A percentile compares a stretch with the other conserved stretches of the same genome.
Evolutionary conservation across 176 grass and related monocot species (phyloP).

Genomic region (Hyparrhenia diplandra): DNA sequence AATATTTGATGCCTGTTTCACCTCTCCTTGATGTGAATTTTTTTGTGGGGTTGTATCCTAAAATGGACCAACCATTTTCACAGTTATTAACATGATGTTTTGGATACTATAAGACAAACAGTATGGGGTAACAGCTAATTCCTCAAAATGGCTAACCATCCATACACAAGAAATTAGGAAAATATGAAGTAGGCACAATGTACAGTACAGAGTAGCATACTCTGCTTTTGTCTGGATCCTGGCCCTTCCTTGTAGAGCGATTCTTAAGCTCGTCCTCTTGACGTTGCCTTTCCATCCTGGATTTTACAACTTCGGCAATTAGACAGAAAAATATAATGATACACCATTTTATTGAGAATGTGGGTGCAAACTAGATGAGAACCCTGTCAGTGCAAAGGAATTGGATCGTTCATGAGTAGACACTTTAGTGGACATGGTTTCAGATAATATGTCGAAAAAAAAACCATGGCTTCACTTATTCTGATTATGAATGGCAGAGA

Average conservation of each 20-base stretch:
- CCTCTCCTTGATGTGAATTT: conserved; percentile 29
- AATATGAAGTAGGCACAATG: conserved; percentile 2
- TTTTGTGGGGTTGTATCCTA: conserved; percentile 70
- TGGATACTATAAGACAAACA: background rate
- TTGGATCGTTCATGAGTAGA: background rate
- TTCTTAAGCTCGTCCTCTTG: conserved; percentile 76
- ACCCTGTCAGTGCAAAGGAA: background rate
- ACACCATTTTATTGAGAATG: background rate
- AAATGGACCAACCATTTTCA: conserved; percentile 8
- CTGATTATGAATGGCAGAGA: background rate
- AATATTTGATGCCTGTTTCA: conserved; percentile 60
- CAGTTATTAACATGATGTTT: background rate
- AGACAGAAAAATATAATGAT: background rate
- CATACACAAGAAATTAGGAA: background rate
- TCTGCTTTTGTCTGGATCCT: conserved; percentile 50
- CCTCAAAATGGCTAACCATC: background rate
- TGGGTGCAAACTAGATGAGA: background rate
- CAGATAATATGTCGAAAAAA: background rate
- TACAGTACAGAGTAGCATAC: conserved; percentile 29
- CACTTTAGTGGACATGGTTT: background rate
- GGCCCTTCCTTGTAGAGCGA: conserved; percentile 56
- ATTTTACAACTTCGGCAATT: background rate
- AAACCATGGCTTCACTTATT: background rate
- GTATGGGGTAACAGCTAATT: background rate
- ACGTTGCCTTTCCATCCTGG: conserved; percentile 83